Percentiles rank a stretch among this genome's conserved stretches.
These are phyloP conservation scores for Stephania yunnanensis DNA, from an alignment of 164 flowering plant species.

Conservation along the genomic window DNA sequence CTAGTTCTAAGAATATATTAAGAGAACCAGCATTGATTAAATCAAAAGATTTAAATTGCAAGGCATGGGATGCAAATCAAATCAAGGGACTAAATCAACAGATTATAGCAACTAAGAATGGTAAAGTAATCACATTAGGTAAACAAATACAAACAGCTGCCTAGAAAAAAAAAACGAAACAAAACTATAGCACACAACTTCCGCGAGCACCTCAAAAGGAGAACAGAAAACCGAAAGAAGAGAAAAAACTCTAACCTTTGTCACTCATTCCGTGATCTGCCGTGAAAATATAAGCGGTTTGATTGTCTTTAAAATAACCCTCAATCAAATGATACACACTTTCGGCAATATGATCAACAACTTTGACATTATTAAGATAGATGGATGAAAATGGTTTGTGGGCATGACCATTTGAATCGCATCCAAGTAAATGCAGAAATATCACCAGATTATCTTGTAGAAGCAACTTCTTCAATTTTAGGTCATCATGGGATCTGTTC, in stretches of 20 bases:
- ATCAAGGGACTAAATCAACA: too few species aligned
- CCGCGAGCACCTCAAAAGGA: background rate
- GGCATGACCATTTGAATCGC: slow-evolving; percentile 99
- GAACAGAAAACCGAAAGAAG: background rate
- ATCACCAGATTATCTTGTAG: slow-evolving; percentile 66
- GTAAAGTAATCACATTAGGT: background rate
- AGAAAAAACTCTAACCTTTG: slow-evolving; percentile 58
- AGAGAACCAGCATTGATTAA: too few species aligned
- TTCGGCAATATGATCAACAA: slow-evolving; percentile 78
- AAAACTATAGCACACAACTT: background rate
- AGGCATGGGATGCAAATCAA: too few species aligned
- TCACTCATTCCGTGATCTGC: slow-evolving; percentile 99
- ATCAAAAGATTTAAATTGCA: too few species aligned
- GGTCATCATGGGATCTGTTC: slow-evolving; percentile 69
- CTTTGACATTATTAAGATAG: slow-evolving; percentile 92
- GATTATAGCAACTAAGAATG: background rate
- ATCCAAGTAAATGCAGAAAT: slow-evolving; percentile 89
- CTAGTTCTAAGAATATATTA: too few species aligned
- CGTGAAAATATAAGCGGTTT: slow-evolving; percentile 86
- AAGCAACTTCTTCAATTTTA: slow-evolving; percentile 60
- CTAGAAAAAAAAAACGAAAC: background rate
- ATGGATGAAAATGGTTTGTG: slow-evolving; percentile 86
- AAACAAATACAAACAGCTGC: background rate
- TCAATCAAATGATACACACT: slow-evolving; percentile 69
- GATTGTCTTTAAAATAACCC: slow-evolving; percentile 76